Base-by-base conservation (phyloP, 768 basidiomycete genomes). In the Pulveroboletus sp. region DNA sequence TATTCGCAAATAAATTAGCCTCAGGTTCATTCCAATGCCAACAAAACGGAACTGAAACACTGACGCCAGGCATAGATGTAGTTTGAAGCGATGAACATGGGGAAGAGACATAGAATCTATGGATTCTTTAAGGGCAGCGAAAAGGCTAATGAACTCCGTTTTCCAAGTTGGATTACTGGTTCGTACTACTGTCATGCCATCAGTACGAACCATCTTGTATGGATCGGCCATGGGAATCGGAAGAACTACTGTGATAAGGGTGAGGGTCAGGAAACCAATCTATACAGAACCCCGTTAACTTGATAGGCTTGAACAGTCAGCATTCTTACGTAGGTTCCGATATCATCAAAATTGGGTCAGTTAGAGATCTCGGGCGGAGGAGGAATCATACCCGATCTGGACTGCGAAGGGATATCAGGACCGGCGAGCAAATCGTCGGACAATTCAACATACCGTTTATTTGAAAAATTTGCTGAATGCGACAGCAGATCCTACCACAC, bases 1-100 rank as follows among this genome's bases (percentile, higher is more conserved):
- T 51, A 57, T 32, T 41, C 14, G 27, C 8, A 29, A 29, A 23
- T 40, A 34, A 20, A 40, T 47, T 13, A 45, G 45, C 32, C 16
- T 32, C 24, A 32, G 31, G 53, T 48, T 12, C 37, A 38, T 9
- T 17, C 19, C 16, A 24, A 20, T 34, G 17, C 6, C n/a, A 37
- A 14, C 0, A 29, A 13, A 42, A 24, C 7, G 4, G 12, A 23
- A 16, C 0, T 35, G 13, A 25, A 50, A 32, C 16, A 72, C 84
- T 60, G 49, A 87, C 87, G 86, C 86, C 86, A 90, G 11, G 88
- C 81, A 60, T 87, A 89, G 70, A 90, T 90, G 79, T 85, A 90
- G 64, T 90, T 90, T 44, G 82, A 85, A 6, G 85, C 80, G 46
- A 89, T 78, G 68, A 91, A 90, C 84, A 91, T 86, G 27, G 90